Percentiles rank a stretch among this genome's conserved stretches.
phyloP scores from a whole-genome alignment of 129 eudicot species.

The Calendula officinalis region DNA sequence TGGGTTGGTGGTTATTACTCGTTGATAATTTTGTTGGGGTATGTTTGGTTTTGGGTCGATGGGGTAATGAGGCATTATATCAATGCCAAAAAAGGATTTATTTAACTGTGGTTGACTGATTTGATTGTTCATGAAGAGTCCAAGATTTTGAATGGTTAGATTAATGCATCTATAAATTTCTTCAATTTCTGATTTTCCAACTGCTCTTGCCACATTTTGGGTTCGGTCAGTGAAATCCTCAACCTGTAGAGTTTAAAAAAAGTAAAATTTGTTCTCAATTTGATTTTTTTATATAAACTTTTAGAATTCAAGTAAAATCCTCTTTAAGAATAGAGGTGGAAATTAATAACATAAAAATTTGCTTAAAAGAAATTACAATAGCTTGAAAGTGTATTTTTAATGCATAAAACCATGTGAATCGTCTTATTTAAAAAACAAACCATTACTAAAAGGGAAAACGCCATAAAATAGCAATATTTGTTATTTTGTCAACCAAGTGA shows the following conservation, averaged over 20 bases:
- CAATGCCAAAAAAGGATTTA: constrained; percentile 52
- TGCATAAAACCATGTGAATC: neutral
- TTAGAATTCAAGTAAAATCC: neutral
- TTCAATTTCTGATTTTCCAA: constrained; percentile 44
- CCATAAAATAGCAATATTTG: too few species aligned
- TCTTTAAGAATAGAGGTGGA: constrained; percentile 1
- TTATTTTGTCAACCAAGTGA: neutral
- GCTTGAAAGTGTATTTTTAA: neutral
- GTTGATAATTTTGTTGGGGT: too few species aligned
- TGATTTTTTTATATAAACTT: neutral
- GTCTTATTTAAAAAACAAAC: too few species aligned
- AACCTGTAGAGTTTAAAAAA: constrained; percentile 45
- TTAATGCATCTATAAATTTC: constrained; percentile 50
- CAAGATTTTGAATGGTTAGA: constrained; percentile 34
- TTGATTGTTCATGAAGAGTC: constrained; percentile 46
- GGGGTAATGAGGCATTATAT: constrained; percentile 10
- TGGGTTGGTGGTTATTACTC: neutral
- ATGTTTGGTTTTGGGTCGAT: neutral
- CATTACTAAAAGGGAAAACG: too few species aligned
- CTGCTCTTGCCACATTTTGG: constrained; percentile 87
- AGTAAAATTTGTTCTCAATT: neutral
- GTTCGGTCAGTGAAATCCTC: constrained; percentile 94
- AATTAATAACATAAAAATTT: neutral
- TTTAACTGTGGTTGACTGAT: constrained; percentile 41
- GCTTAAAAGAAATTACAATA: neutral